phyloP scores from a whole-genome alignment of 2,329 filamentous ascomycete genomes.

The Fusarium torulosum region DNA sequence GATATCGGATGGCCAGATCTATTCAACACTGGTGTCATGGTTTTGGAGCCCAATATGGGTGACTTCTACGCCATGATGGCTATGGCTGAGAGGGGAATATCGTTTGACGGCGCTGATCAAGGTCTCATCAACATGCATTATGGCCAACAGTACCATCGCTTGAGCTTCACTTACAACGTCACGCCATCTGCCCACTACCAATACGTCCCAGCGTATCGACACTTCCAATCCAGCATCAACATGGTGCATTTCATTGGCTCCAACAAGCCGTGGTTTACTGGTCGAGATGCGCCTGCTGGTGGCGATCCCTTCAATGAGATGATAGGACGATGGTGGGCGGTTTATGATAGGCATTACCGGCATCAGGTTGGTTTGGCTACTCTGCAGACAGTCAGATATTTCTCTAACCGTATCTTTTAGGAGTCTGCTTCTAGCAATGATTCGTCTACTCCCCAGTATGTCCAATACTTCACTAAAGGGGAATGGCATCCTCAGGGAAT shows the following conservation, averaged over 20 bases:
- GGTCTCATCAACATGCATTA: slow-evolving; percentile 97
- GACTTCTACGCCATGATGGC: slow-evolving; percentile 88
- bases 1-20: slow-evolving; percentile 98
- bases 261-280: slow-evolving; percentile 87
- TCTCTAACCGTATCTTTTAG: slow-evolving; percentile 32
- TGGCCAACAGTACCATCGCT: slow-evolving; percentile 81
- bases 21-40: slow-evolving; percentile 99
- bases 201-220: slow-evolving; percentile 93
- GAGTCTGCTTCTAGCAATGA: slow-evolving; percentile 31
- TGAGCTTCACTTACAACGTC: slow-evolving; percentile 97
- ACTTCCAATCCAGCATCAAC: slow-evolving; percentile 90
- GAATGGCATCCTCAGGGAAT: slow-evolving; percentile 57
- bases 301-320: slow-evolving; percentile 83
- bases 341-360: slow-evolving; percentile 89
- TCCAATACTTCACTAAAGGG: slow-evolving; percentile 67
- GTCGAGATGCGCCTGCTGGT: slow-evolving; percentile 66
- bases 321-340: slow-evolving; percentile 90
- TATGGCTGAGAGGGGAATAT: slow-evolving; percentile 87
- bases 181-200: slow-evolving; percentile 97
- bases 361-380: slow-evolving; percentile 57
- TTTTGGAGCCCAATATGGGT: slow-evolving; percentile 84
- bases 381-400: background rate
- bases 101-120: slow-evolving; percentile 97
- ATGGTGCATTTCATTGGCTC: slow-evolving; percentile 95
- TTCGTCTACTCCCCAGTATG: slow-evolving; percentile 52